Base-by-base conservation (phyloP, 148 eudicot genomes). In the Pouteria glomerata region DNA sequence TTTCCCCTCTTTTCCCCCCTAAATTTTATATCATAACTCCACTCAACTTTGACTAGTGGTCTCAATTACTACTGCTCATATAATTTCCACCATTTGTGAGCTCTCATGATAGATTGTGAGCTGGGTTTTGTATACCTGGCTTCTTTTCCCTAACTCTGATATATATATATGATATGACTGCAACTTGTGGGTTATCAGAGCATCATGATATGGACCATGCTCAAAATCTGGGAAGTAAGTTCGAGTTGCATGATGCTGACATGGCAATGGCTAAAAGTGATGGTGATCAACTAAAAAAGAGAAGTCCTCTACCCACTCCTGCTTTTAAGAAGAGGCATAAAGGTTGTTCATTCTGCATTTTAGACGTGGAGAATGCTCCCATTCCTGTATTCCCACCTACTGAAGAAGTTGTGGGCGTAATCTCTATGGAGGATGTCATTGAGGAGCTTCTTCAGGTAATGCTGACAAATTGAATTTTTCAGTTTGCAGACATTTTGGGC, bases 401-500 rank as follows among this genome's bases (percentile, higher is more conserved):
- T 81, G 82, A 91, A 81, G 84, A 73, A 51, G 98, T 82, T 51
- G 96, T 91, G 74, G 98, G 98, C 53, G 97, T 95, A 52, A 95
- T 95, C 56, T 65, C 84, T 57, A 95, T 95, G 98, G 98, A 91
- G 74, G 98, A 95, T 71, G 98, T 91, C 45, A 91, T 95, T 57
- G 98, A 95, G 82, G 98, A 95, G 72, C 96, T 95, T 80, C 97
- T 95, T 65, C 90, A 95, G 98, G 98, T 95, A n/a, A 83, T 71
- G 29, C 69, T 27, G 11, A 61, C n/a, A 39, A 47, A 47, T 16
- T 48, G n/a, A n/a, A n/a, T n/a, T n/a, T n/a, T n/a, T n/a, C n/a
- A n/a, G n/a, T n/a, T n/a, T n/a, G n/a, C n/a, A n/a, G n/a, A n/a
- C n/a, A n/a, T n/a, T n/a, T n/a, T n/a, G n/a, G n/a, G n/a, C n/a